phyloP scores from a whole-genome alignment of 768 basidiomycete genomes.

The Chalciporus piperatus region DNA sequence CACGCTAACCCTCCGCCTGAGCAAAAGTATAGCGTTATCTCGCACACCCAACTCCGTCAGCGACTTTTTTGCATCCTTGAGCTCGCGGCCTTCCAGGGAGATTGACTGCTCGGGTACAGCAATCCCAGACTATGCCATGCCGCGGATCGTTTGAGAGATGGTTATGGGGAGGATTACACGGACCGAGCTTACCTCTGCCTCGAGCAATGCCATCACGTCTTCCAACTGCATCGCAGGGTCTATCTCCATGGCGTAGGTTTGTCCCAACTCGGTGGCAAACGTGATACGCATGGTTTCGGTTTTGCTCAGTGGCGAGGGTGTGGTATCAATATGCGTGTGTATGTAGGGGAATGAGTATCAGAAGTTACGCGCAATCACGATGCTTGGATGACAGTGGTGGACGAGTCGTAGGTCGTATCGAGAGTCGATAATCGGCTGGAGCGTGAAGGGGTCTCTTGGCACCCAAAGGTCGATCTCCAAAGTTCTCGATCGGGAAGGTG shows the following conservation, averaged over 20 bases:
- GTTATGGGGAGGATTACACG: neutral
- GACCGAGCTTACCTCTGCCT: conserved; percentile 77
- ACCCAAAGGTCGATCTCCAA: conserved; percentile 2
- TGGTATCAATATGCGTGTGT: neutral
- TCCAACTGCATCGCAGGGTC: conserved; percentile 89
- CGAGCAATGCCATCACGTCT: conserved; percentile 90
- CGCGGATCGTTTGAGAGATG: neutral
- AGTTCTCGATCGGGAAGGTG: conserved; percentile 28
- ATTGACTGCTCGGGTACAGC: conserved; percentile 71
- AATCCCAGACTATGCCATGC: conserved; percentile 63
- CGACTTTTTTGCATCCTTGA: conserved; percentile 64
- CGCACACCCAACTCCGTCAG: conserved; percentile 62
- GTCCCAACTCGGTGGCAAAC: conserved; percentile 65
- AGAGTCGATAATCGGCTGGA: conserved; percentile 4
- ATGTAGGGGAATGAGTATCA: neutral
- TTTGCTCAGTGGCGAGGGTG: neutral
- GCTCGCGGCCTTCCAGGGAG: conserved; percentile 61
- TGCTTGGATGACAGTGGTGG: neutral
- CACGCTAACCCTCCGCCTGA: conserved; percentile 57
- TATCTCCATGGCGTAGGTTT: conserved; percentile 72
- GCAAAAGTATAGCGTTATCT: conserved; percentile 60
- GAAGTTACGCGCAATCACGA: neutral
- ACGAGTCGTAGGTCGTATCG: neutral
- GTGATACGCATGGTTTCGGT: conserved; percentile 59
- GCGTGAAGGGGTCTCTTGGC: neutral